Evolutionary conservation across 1,139 yeast species (phyloP).

Genomic region (Magnusiomyces clavatus): DNA sequence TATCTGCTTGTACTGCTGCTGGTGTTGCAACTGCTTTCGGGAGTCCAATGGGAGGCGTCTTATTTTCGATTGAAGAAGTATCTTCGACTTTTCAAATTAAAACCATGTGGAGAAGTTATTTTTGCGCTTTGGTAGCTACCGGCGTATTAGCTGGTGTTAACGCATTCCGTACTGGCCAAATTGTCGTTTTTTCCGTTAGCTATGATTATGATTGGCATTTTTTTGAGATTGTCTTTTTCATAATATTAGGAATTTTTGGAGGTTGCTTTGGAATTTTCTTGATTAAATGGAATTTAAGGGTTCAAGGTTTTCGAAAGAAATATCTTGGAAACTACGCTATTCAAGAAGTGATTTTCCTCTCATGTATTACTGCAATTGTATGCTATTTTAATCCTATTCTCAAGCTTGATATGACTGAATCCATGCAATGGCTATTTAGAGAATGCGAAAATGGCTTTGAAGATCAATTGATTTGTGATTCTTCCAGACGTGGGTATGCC

Average conservation of each 20-base stretch:
- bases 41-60: slow-evolving; percentile 90
- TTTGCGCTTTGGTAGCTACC: slow-evolving; percentile 84
- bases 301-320: slow-evolving; percentile 69
- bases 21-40: slow-evolving; percentile 94
- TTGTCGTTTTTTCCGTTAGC: slow-evolving; percentile 81
- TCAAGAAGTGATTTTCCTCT: slow-evolving; percentile 61
- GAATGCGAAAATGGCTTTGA: slow-evolving; percentile 54
- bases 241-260: slow-evolving; percentile 79
- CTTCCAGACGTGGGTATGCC: slow-evolving; percentile 26
- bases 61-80: slow-evolving; percentile 79
- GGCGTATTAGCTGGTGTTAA: slow-evolving; percentile 62
- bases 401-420: slow-evolving; percentile 86
- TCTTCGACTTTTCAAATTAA: slow-evolving; percentile 62
- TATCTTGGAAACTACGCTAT: slow-evolving; percentile 53
- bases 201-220: slow-evolving; percentile 84
- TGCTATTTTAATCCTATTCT: slow-evolving; percentile 81
- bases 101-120: slow-evolving; percentile 86
- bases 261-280: slow-evolving; percentile 83
- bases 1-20: slow-evolving; percentile 85
- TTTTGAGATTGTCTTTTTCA: slow-evolving; percentile 74
- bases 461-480: slow-evolving; percentile 23
- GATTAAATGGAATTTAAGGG: slow-evolving; percentile 69
- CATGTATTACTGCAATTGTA: slow-evolving; percentile 63
- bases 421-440: slow-evolving; percentile 83
- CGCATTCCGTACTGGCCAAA: slow-evolving; percentile 91